A percentile compares a stretch with the other conserved stretches of the same genome.
Evolutionary conservation across 352 stramenopile genomes (phyloP).

Genomic region (Thraustochytrium aureum): DNA sequence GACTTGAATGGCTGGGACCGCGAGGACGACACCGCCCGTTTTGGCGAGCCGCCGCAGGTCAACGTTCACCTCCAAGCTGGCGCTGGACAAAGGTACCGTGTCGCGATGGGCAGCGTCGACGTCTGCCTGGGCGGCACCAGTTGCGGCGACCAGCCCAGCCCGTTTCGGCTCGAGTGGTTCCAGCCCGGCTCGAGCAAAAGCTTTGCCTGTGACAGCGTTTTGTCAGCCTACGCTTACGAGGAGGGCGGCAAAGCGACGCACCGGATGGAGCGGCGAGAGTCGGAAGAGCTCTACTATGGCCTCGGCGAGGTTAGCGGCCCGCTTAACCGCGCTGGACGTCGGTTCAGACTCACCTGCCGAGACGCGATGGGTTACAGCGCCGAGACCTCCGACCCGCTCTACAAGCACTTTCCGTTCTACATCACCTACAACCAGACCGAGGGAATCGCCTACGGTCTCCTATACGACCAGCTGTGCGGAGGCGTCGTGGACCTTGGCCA

Average conservation of each 20-base stretch:
- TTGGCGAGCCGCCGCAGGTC: not conserved
- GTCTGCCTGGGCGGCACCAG: not conserved
- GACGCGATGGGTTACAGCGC: conserved; percentile 55
- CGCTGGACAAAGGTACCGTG: not conserved
- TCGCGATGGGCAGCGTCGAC: not conserved
- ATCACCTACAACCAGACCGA: conserved; percentile 40
- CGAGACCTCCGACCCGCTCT: conserved; percentile 40
- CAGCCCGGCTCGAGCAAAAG: not conserved
- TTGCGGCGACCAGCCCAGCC: not conserved
- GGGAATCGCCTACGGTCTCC: conserved; percentile 38
- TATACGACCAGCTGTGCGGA: conserved; percentile 52
- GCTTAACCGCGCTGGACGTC: conserved; percentile 37
- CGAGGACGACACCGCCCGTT: not conserved
- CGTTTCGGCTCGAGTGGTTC: not conserved
- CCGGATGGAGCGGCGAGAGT: conserved; percentile 16
- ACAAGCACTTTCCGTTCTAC: conserved; percentile 56
- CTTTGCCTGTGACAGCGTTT: conserved; percentile 27
- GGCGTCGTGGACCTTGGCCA: conserved; percentile 30
- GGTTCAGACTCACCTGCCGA: conserved; percentile 29
- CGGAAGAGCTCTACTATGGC: conserved; percentile 44
- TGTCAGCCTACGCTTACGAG: conserved; percentile 45
- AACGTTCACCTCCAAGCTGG: not conserved
- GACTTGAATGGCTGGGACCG: not conserved
- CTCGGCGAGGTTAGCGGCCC: conserved; percentile 43
- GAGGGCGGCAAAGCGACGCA: conserved; percentile 18